Conservation (phyloP, 1,284 basidiomycete species). For the Veloporphyrellus conicus region DNA sequence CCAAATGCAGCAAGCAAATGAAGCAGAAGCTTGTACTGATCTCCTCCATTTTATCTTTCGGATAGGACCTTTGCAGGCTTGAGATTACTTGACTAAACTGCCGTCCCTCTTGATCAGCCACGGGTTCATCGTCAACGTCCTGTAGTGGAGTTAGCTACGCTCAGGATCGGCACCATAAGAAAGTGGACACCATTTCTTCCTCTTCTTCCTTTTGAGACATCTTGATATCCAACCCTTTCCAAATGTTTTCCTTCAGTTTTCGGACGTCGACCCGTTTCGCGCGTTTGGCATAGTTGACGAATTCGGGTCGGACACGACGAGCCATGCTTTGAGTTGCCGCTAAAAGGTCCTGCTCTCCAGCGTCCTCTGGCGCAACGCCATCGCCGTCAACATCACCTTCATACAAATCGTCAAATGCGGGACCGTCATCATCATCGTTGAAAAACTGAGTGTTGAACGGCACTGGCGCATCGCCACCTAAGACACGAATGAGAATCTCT, state of each 20-base stretch:
- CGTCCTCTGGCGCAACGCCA: slow-evolving; percentile 48
- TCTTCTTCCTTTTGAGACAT: slow-evolving; percentile 44
- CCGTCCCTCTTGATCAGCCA: slow-evolving; percentile 65
- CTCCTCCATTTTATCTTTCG: slow-evolving; percentile 91
- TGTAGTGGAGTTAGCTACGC: slow-evolving; percentile 26
- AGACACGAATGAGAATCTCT: slow-evolving; percentile 7
- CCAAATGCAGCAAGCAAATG: slow-evolving; percentile 93
- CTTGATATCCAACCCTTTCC: slow-evolving; percentile 84
- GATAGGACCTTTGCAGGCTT: slow-evolving; percentile 78
- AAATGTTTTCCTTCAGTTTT: slow-evolving; percentile 97
- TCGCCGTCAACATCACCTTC: slow-evolving; percentile 56
- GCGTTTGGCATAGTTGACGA: slow-evolving; percentile 92
- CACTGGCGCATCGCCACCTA: slow-evolving; percentile 48
- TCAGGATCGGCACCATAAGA: neutral
- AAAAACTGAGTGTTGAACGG: slow-evolving; percentile 98
- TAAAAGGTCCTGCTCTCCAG: slow-evolving; percentile 81
- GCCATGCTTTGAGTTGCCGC: slow-evolving; percentile 77
- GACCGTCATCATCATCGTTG: slow-evolving; percentile 86
- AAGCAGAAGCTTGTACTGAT: slow-evolving; percentile 99
- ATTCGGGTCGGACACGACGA: slow-evolving; percentile 79
- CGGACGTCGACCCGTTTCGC: slow-evolving; percentile 97
- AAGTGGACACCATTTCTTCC: slow-evolving; percentile 52
- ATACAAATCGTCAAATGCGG: slow-evolving; percentile 69
- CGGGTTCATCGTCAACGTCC: slow-evolving; percentile 51
- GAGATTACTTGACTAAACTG: slow-evolving; percentile 83